Base-by-base conservation (phyloP, 371 early-diverging fungal genomes). In the Zychaea mexicana region DNA sequence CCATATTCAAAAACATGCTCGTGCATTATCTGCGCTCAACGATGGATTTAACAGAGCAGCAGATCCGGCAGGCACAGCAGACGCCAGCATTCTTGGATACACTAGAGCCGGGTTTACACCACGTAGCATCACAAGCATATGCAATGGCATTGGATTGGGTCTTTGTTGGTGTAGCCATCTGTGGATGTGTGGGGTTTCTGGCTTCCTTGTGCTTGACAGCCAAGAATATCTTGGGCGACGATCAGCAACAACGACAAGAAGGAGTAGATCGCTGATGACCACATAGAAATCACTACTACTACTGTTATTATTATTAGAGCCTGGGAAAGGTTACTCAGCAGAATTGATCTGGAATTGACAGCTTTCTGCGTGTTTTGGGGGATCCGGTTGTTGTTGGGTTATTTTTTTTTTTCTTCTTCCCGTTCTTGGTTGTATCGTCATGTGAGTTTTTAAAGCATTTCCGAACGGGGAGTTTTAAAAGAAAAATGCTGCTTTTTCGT, bases 381-480 rank as follows among this genome's bases (percentile, higher is more conserved):
- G 49, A 49, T 17, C 13, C 49, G n/a, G 10, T 22, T 10, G 21
- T 22, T 49, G 22, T n/a, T n/a, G n/a, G n/a, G n/a, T n/a, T n/a
- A n/a, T n/a, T n/a, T n/a, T n/a, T n/a, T n/a, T n/a, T n/a, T n/a
- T n/a, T n/a, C n/a, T n/a, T n/a, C n/a, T n/a, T n/a, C n/a, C n/a
- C n/a, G n/a, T n/a, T n/a, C n/a, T n/a, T n/a, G 49, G 21, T 49
- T 10, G 19, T 22, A 9, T 24, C 12, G 49, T 49, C 49, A 49
- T 49, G 49, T 49, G 49, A 49, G 49, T 17, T 22, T 49, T 4
- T 22, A 3, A 24, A 49, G 26, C 49, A 36, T 9, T 15, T 7
- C 9, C 38, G 15, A 36, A 84, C n/a, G n/a, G n/a, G 87, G 89
- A 84, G 87, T 5, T 73, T 89, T 36, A 72, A 76, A 42, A 60